These are phyloP conservation scores for Lactifluus subvellereus DNA, from an alignment of 768 basidiomycete genomes.

Conservation along the genomic window DNA sequence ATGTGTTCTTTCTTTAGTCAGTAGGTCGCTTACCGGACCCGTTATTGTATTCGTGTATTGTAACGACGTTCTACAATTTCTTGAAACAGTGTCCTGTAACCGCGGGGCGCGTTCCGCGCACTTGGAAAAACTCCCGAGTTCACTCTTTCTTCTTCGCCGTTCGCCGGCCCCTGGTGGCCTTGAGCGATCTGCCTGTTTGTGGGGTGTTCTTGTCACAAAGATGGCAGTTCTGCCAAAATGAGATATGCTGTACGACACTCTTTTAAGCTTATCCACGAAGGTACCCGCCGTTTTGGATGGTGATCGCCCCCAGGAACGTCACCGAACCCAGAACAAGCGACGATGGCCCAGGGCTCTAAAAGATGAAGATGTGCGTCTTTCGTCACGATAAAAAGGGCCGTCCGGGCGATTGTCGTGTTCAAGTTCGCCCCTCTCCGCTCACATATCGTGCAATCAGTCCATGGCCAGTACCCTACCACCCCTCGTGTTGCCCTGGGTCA, in stretches of 20 bases:
- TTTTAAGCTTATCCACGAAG: no score
- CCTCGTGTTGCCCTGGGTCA: conserved; percentile 13
- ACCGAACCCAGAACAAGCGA: not conserved
- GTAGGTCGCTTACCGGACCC: no score
- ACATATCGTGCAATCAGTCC: not conserved
- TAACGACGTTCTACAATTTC: no score
- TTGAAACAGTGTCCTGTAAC: not conserved
- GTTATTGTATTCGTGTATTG: no score
- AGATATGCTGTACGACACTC: not conserved
- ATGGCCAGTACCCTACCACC: not conserved
- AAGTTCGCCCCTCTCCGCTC: not conserved
- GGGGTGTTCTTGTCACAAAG: not conserved
- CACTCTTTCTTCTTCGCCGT: not conserved
- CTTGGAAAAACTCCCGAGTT: not conserved
- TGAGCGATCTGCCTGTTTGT: not conserved
- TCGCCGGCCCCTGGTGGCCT: not conserved
- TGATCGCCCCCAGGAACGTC: conserved; percentile 5
- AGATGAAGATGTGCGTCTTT: no score
- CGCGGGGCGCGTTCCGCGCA: not conserved
- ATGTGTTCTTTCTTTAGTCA: not conserved
- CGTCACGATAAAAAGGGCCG: not conserved
- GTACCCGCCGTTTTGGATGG: not conserved
- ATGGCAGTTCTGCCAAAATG: not conserved
- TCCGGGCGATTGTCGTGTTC: no score
- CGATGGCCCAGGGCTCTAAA: not conserved